phyloP scores from a whole-genome alignment of 1,139 yeast genomes.

The Geotrichum australiense region DNA sequence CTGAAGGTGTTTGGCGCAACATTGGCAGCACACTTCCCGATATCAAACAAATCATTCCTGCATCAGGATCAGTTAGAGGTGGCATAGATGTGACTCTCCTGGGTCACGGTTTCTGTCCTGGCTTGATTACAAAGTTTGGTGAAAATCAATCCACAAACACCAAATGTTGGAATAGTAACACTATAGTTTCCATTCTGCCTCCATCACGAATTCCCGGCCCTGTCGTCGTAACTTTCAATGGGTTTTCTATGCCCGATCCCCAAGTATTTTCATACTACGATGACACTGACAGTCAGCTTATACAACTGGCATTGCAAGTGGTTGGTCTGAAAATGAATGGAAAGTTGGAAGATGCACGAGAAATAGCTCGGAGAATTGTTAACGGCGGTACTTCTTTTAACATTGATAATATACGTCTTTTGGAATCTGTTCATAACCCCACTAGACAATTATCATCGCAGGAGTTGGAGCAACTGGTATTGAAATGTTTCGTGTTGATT shows the following conservation, averaged over 20 bases:
- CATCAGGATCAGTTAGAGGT: constrained; percentile 88
- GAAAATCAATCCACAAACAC: constrained; percentile 74
- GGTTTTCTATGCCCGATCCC: constrained; percentile 35
- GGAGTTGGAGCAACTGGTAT: constrained; percentile 52
- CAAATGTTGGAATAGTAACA: constrained; percentile 87
- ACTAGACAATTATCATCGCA: constrained; percentile 32
- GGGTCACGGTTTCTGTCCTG: constrained; percentile 77
- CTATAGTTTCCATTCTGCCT: constrained; percentile 82
- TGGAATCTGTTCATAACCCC: constrained; percentile 7
- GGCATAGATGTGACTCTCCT: constrained; percentile 85
- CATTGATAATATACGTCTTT: constrained; percentile 6
- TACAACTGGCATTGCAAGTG: constrained; percentile 83
- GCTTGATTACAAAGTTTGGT: constrained; percentile 76
- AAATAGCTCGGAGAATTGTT: constrained; percentile 75
- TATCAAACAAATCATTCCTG: constrained; percentile 79
- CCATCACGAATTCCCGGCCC: constrained; percentile 84
- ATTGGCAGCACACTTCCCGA: constrained; percentile 39
- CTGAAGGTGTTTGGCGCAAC: constrained; percentile 1
- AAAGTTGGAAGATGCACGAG: constrained; percentile 79
- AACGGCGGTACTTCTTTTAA: constrained; percentile 22
- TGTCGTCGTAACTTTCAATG: constrained; percentile 70
- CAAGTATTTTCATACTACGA: constrained; percentile 77
- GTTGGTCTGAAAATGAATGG: constrained; percentile 94
- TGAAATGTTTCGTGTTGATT: constrained; percentile 58
- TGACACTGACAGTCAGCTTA: constrained; percentile 86